phyloP scores from a whole-genome alignment of 1,139 yeast species.

The Suhomyces bribrorum region DNA sequence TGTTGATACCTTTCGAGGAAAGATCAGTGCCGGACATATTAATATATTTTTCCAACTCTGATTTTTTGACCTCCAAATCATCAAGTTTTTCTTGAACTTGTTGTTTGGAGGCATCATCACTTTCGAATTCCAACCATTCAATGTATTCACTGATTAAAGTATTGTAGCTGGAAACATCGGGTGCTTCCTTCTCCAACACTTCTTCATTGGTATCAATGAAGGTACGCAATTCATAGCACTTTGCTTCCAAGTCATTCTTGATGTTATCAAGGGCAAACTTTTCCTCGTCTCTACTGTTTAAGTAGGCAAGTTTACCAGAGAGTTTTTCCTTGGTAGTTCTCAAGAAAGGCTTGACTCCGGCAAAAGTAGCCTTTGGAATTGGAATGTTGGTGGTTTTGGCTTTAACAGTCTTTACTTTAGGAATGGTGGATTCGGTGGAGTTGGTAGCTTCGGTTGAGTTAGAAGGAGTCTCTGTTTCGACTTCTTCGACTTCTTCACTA shows the following conservation, averaged over 20 bases:
- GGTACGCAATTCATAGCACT: constrained; percentile 57
- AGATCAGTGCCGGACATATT: constrained; percentile 37
- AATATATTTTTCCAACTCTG: constrained; percentile 22
- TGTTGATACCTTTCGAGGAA: constrained; percentile 35
- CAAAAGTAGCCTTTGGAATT: constrained; percentile 34
- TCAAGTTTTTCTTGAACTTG: constrained; percentile 34
- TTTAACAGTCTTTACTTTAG: constrained; percentile 14
- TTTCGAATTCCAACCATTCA: constrained; percentile 81
- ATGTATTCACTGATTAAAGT: constrained; percentile 47
- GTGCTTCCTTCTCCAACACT: constrained; percentile 34
- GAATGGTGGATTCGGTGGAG: constrained; percentile 20
- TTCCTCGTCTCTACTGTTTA: constrained; percentile 47
- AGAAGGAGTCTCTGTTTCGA: constrained; percentile 11
- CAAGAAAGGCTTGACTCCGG: constrained; percentile 49
- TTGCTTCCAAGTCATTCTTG: constrained; percentile 57
- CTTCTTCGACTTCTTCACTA: constrained; percentile 18
- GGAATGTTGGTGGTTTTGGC: constrained; percentile 22
- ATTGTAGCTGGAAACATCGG: constrained; percentile 29
- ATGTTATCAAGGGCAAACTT: constrained; percentile 49
- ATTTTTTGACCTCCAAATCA: constrained; percentile 22
- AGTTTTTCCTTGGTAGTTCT: constrained; percentile 38
- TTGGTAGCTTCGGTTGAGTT: constrained; percentile 8
- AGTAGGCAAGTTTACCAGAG: constrained; percentile 27
- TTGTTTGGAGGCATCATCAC: constrained; percentile 54
- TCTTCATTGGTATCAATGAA: constrained; percentile 52